Evolutionary conservation across 129 eudicot species (phyloP).

Genomic region (Ambrosia artemisiifolia): DNA sequence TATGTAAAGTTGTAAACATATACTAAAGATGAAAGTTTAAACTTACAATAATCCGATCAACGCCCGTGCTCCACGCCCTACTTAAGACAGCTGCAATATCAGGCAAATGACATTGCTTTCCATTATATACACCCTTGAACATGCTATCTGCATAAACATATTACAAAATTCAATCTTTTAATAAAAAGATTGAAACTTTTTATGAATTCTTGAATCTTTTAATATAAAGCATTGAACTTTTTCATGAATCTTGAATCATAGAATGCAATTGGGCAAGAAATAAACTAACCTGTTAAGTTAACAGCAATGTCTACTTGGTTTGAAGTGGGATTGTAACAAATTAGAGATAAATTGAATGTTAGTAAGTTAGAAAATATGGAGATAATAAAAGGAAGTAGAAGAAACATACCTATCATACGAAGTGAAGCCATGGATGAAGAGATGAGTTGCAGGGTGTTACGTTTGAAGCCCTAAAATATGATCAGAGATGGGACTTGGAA

Average conservation of each 20-base stretch:
- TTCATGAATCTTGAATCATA: not conserved
- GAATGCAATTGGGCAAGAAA: not conserved
- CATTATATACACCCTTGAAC: constrained; percentile 93
- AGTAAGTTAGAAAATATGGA: not conserved
- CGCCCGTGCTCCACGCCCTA: constrained; percentile 98
- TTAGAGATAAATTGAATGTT: not conserved
- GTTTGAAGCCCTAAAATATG: not conserved
- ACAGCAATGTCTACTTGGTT: constrained; percentile 77
- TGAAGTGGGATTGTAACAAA: constrained; percentile 12
- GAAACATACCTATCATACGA: constrained; percentile 70
- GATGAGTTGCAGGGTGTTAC: constrained; percentile 7
- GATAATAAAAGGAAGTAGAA: not conserved
- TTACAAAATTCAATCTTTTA: constrained; percentile 4
- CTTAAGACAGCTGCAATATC: constrained; percentile 72
- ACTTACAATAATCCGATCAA: constrained; percentile 84
- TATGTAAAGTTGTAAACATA: too few species aligned
- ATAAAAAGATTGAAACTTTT: not conserved
- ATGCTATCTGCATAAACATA: constrained; percentile 59
- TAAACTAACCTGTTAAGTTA: constrained; percentile 76
- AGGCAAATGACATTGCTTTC: constrained; percentile 77
- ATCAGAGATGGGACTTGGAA: not conserved
- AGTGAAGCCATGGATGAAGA: constrained; percentile 53
- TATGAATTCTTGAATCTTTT: not conserved
- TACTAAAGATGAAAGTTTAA: not conserved
- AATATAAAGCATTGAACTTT: not conserved